A percentile compares a stretch with the other conserved stretches of the same genome.
These are phyloP conservation scores for Cryptosporidium ryanae DNA, from an alignment of 169 alveolate species.

Conservation along the genomic window DNA sequence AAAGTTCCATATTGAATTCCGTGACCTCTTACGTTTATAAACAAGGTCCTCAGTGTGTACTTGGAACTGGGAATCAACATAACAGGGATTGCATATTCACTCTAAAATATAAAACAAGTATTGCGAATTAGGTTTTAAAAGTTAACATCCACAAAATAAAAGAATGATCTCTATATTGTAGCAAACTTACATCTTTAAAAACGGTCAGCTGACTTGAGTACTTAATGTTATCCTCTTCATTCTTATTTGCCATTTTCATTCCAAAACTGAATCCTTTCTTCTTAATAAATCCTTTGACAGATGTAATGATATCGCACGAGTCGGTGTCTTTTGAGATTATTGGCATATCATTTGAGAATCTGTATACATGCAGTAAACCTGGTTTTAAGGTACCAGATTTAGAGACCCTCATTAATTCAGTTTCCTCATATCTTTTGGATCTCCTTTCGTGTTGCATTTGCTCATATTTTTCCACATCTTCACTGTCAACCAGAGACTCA, in stretches of 20 bases:
- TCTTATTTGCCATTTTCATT: slow-evolving; percentile 14
- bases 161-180: not conserved
- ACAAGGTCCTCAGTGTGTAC: slow-evolving; percentile 18
- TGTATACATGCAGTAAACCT: slow-evolving; percentile 30
- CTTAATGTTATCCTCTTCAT: not conserved
- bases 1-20: slow-evolving; percentile 68
- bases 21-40: slow-evolving; percentile 54
- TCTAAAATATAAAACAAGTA: not conserved
- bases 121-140: not conserved
- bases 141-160: no score
- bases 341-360: slow-evolving; percentile 63
- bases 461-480: not conserved
- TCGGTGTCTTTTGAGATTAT: slow-evolving; percentile 36
- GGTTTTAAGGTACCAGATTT: not conserved
- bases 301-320: slow-evolving; percentile 27
- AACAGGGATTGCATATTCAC: slow-evolving; percentile 37
- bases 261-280: slow-evolving; percentile 23
- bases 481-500: not conserved
- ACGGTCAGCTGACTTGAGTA: slow-evolving; percentile 12
- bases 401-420: not conserved
- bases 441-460: not conserved
- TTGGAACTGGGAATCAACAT: slow-evolving; percentile 24
- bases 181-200: slow-evolving; percentile 33
- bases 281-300: slow-evolving; percentile 41
- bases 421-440: not conserved